These are phyloP conservation scores for Rosa rugosa DNA, from an alignment of 306 rosid species.

Conservation along the genomic window DNA sequence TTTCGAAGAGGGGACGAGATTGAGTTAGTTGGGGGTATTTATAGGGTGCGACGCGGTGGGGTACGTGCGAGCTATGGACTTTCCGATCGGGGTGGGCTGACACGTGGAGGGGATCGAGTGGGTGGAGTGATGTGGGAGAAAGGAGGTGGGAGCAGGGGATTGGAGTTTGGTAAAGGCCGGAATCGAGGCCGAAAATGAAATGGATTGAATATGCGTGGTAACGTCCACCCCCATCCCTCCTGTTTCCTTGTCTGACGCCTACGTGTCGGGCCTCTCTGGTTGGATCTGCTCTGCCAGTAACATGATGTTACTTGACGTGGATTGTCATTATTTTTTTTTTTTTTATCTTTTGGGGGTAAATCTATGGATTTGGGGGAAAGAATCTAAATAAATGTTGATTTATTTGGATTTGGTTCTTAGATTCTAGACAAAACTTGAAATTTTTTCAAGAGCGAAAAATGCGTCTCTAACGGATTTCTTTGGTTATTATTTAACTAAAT, in stretches of 20 bases:
- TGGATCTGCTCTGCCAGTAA: slow-evolving; percentile 2
- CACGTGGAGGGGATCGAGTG: not conserved
- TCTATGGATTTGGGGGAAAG: not conserved
- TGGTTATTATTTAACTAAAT: no score
- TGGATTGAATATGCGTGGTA: slow-evolving; percentile 13
- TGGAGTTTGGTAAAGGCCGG: not conserved
- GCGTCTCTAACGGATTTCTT: no score
- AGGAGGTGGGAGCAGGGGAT: slow-evolving; percentile 8
- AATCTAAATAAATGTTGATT: not conserved
- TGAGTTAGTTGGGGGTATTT: not conserved
- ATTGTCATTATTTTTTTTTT: not conserved
- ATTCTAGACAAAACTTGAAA: not conserved
- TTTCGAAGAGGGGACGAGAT: slow-evolving; percentile 14
- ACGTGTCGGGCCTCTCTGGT: slow-evolving; percentile 7
- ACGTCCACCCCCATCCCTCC: slow-evolving; percentile 17
- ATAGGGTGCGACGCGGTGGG: not conserved
- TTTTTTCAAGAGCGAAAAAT: no score
- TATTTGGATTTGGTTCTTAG: not conserved
- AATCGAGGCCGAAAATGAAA: slow-evolving; percentile 15
- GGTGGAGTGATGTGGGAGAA: not conserved
- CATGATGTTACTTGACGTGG: slow-evolving; percentile 1
- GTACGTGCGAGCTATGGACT: not conserved
- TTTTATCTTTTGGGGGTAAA: not conserved
- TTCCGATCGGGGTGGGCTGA: not conserved
- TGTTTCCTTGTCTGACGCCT: slow-evolving; percentile 7